phyloP scores from a whole-genome alignment of 1,284 basidiomycete species.

The Rhodotorula sp. region DNA sequence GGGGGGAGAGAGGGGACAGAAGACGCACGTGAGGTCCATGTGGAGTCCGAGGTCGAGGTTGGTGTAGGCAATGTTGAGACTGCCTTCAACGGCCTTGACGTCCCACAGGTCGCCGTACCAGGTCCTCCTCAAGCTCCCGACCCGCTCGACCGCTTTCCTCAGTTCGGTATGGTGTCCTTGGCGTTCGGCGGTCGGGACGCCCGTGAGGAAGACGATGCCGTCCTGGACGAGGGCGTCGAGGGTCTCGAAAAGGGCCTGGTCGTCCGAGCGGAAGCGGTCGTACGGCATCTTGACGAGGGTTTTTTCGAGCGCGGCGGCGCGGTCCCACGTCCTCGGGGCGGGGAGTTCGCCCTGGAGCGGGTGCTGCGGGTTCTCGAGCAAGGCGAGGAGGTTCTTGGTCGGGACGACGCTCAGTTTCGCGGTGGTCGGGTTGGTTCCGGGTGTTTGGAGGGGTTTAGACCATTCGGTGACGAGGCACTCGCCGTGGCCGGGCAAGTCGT shows the following conservation, averaged over 20 bases:
- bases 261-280: conserved; percentile 18
- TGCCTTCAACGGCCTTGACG: conserved; percentile 67
- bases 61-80: conserved; percentile 92
- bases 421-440: conserved; percentile 11
- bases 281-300: conserved; percentile 16
- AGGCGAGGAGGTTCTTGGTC: conserved; percentile 44
- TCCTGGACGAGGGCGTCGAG: conserved; percentile 53
- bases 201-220: conserved; percentile 57
- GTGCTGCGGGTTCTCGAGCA: conserved; percentile 4
- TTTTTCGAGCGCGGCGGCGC: neutral
- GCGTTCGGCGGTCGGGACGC: conserved; percentile 61
- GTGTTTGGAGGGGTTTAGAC: conserved; percentile 38
- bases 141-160: conserved; percentile 60
- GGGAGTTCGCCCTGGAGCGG: conserved; percentile 12
- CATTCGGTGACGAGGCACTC: conserved; percentile 53
- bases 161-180: conserved; percentile 59
- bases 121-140: conserved; percentile 77
- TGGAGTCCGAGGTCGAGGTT: conserved; percentile 84
- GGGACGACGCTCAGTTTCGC: conserved; percentile 54
- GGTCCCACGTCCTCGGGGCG: conserved; percentile 17
- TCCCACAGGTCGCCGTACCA: conserved; percentile 92
- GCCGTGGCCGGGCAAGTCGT: conserved; percentile 45
- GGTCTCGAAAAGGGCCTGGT: conserved; percentile 40
- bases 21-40: conserved; percentile 80
- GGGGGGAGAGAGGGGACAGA: too few relatives aligned